Percentiles rank a stretch among this genome's conserved stretches.
These are phyloP conservation scores for Lachancea cidri DNA, from an alignment of 805 yeast species.

Conservation along the genomic window DNA sequence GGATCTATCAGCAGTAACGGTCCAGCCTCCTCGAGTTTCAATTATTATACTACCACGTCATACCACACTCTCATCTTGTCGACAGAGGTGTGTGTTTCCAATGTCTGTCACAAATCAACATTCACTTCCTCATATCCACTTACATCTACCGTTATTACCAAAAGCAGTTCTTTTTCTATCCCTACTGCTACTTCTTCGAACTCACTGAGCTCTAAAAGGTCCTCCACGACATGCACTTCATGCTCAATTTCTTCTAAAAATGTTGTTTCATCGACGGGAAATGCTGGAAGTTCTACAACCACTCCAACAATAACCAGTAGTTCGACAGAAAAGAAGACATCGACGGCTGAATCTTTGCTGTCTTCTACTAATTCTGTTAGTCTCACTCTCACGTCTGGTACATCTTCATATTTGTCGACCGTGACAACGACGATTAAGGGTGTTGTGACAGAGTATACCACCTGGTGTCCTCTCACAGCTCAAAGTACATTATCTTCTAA, in stretches of 20 bases:
- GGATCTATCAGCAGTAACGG: background rate
- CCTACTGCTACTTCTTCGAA: too few species aligned
- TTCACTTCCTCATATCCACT: background rate
- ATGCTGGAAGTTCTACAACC: too few species aligned
- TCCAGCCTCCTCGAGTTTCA: background rate
- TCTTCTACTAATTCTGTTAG: too few species aligned
- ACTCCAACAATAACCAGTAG: too few species aligned
- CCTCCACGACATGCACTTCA: too few species aligned
- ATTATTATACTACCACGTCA: background rate
- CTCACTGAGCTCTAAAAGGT: too few species aligned
- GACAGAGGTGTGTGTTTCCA: slow-evolving; percentile 15
- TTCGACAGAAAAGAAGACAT: too few species aligned
- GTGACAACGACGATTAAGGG: slow-evolving; percentile 6
- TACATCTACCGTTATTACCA: background rate
- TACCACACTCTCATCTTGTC: slow-evolving; percentile 6
- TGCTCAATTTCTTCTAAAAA: too few species aligned
- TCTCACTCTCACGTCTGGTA: too few species aligned
- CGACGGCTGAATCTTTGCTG: too few species aligned
- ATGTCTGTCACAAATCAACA: slow-evolving; percentile 6
- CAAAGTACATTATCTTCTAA: background rate
- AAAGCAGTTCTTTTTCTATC: too few species aligned
- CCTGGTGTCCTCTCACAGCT: slow-evolving; percentile 11
- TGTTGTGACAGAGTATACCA: slow-evolving; percentile 18
- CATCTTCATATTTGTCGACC: slow-evolving; percentile 1
- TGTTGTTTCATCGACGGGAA: too few species aligned